Conservation (phyloP, 352 stramenopile species). For the Nothophytophthora sp. region DNA sequence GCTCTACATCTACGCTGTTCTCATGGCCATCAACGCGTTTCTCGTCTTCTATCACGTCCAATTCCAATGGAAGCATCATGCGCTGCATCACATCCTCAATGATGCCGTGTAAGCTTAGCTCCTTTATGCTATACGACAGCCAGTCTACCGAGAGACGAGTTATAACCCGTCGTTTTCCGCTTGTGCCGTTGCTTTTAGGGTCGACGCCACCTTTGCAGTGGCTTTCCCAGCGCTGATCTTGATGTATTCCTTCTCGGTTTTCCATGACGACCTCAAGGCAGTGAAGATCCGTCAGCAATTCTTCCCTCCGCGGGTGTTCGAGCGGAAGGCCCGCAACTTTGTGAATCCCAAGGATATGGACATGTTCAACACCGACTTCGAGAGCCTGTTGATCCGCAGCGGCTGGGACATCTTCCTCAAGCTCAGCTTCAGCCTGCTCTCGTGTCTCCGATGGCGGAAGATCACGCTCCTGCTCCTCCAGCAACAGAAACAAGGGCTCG, state of each 20-base stretch:
- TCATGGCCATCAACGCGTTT: constrained; percentile 44
- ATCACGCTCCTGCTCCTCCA: constrained; percentile 21
- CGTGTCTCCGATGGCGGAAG: constrained; percentile 26
- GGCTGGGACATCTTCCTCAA: background rate
- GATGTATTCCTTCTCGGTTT: constrained; percentile 23
- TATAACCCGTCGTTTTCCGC: background rate
- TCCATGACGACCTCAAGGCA: constrained; percentile 31
- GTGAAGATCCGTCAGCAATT: constrained; percentile 38
- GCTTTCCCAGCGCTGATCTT: constrained; percentile 37
- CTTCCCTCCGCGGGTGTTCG: constrained; percentile 36
- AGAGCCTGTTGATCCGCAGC: constrained; percentile 10
- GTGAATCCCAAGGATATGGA: constrained; percentile 29
- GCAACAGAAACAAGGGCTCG: background rate
- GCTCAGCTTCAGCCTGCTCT: constrained; percentile 18
- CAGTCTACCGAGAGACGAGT: background rate
- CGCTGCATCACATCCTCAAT: constrained; percentile 31
- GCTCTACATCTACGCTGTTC: constrained; percentile 29
- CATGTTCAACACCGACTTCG: constrained; percentile 36
- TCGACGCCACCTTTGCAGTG: constrained; percentile 39
- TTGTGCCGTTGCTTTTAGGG: constrained; percentile 7
- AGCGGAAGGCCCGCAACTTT: constrained; percentile 35
- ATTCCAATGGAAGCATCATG: constrained; percentile 31
- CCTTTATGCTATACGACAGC: background rate
- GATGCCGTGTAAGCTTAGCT: constrained; percentile 34
- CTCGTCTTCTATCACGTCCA: constrained; percentile 34